phyloP scores from a whole-genome alignment of 1,284 basidiomycete genomes.

The Earliella scabrosa region DNA sequence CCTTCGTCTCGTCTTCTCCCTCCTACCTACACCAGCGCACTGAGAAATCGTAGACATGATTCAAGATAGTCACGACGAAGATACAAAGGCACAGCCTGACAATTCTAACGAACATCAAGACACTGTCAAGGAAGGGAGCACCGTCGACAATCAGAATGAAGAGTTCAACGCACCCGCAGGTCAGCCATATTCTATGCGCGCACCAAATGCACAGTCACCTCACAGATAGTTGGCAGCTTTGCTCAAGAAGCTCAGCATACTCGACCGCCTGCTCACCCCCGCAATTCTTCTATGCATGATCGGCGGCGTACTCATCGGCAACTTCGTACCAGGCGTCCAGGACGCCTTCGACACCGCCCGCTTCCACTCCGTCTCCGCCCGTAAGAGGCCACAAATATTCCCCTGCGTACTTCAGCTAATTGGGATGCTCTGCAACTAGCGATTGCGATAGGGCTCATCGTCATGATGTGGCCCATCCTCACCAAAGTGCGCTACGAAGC shows the following conservation, averaged over 20 bases:
- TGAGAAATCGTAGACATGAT: no score
- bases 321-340: constrained; percentile 57
- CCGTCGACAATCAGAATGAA: no score
- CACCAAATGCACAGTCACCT: no score
- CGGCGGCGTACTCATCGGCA: constrained; percentile 78
- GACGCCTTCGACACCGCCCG: constrained; percentile 55
- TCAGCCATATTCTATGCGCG: neutral
- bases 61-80: neutral
- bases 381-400: constrained; percentile 44
- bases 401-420: constrained; percentile 25
- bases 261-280: constrained; percentile 75
- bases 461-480: constrained; percentile 93
- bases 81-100: no score
- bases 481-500: constrained; percentile 83
- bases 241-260: constrained; percentile 49
- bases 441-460: constrained; percentile 76
- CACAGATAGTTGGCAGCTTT: constrained; percentile 34
- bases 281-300: constrained; percentile 82
- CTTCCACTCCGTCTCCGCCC: constrained; percentile 61
- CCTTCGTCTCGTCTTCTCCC: neutral
- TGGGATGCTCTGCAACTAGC: constrained; percentile 44
- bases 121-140: neutral
- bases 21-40: neutral
- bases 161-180: constrained; percentile 12
- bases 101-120: neutral